Percentiles rank a stretch among this genome's conserved stretches.
Conservation (phyloP, 257 asterid genomes). For the Gardenia jasminoides region DNA sequence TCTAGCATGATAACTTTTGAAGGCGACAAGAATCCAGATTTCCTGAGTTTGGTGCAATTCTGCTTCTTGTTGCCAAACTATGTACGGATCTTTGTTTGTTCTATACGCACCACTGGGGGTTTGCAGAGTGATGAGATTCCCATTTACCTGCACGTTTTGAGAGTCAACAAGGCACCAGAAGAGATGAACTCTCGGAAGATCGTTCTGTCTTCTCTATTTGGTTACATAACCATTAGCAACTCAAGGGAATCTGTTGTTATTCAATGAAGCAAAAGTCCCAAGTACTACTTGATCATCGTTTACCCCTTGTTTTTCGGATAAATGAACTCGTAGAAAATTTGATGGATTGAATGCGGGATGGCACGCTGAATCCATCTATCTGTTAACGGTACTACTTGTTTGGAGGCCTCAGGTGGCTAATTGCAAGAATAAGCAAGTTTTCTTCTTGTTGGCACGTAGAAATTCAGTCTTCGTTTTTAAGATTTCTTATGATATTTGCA, state of each 20-base stretch:
- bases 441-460: no score
- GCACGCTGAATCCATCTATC: no score
- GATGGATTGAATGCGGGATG: not conserved
- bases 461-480: no score
- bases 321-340: not conserved
- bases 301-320: not conserved
- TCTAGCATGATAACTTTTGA: not conserved
- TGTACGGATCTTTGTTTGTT: not conserved
- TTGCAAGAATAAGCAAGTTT: no score
- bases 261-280: not conserved
- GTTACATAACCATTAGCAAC: not conserved
- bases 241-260: not conserved
- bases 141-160: not conserved
- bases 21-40: not conserved
- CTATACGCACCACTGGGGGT: not conserved
- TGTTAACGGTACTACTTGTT: no score
- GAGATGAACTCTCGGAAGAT: not conserved
- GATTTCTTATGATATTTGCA: no score
- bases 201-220: not conserved
- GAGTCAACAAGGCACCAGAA: not conserved
- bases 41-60: not conserved
- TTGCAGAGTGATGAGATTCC: not conserved
- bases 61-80: no score
- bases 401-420: no score
- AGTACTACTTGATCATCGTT: not conserved